Evolutionary conservation across 1,284 basidiomycete species (phyloP).

Genomic region (Ustilago shanxiensis): DNA sequence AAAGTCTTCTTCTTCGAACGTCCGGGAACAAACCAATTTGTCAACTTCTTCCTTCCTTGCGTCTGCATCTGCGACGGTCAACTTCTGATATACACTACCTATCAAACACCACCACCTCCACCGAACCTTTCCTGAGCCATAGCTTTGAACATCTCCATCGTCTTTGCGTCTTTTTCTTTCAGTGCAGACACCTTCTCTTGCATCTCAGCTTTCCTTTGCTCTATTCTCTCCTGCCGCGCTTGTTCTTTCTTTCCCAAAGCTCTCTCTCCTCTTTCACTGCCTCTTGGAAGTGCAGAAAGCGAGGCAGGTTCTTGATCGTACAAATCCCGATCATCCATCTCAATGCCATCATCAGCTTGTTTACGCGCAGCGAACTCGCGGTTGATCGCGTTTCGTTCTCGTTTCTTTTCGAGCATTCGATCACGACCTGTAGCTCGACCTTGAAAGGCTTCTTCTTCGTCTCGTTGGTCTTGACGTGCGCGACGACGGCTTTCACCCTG

Average conservation of each 20-base stretch:
- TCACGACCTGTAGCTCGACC: slow-evolving; percentile 56
- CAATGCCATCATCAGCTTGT: slow-evolving; percentile 51
- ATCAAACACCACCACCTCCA: background rate
- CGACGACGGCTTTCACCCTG: slow-evolving; percentile 7
- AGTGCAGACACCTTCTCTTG: slow-evolving; percentile 35
- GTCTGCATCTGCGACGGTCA: too few relatives aligned
- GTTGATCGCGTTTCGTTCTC: slow-evolving; percentile 26
- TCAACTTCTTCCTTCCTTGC: too few relatives aligned
- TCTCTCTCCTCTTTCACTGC: slow-evolving; percentile 14
- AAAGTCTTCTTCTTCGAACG: too few relatives aligned
- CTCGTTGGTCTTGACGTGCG: slow-evolving; percentile 3
- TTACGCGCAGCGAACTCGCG: slow-evolving; percentile 52
- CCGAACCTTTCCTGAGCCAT: slow-evolving; percentile 46
- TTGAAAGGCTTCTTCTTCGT: slow-evolving; percentile 24
- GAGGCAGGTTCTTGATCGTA: slow-evolving; percentile 19
- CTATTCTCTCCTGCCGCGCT: slow-evolving; percentile 16
- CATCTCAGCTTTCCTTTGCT: slow-evolving; percentile 30
- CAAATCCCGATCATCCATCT: slow-evolving; percentile 44
- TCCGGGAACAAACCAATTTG: too few relatives aligned
- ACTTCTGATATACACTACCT: too few relatives aligned
- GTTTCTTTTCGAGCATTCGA: slow-evolving; percentile 41
- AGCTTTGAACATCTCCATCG: slow-evolving; percentile 57
- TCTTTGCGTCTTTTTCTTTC: slow-evolving; percentile 44
- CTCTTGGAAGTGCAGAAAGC: background rate
- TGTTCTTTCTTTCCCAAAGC: slow-evolving; percentile 19